Conservation (phyloP, 2,329 filamentous ascomycete genomes). For the Sarocladium strictum region DNA sequence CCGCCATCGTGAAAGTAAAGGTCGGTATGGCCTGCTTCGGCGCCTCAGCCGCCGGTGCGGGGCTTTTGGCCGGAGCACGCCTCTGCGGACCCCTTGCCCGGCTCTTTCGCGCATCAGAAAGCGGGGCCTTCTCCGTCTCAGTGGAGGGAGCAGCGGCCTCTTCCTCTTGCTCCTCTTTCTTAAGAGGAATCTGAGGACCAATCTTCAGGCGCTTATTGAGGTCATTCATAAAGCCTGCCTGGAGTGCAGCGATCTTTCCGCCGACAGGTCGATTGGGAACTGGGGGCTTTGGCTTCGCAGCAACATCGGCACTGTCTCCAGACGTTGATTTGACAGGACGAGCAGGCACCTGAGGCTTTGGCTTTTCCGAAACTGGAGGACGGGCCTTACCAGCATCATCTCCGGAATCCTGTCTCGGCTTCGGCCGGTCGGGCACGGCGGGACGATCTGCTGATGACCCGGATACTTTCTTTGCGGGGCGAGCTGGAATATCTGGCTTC, state of each 20-base stretch:
- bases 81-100: constrained; percentile 82
- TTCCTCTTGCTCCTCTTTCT: constrained; percentile 58
- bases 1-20: constrained; percentile 40
- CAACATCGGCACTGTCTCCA: constrained; percentile 33
- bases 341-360: constrained; percentile 55
- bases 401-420: constrained; percentile 37
- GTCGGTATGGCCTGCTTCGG: constrained; percentile 23
- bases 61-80: constrained; percentile 52
- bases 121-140: constrained; percentile 67
- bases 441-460: constrained; percentile 33
- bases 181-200: constrained; percentile 75
- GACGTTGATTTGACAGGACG: constrained; percentile 51
- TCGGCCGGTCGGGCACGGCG: constrained; percentile 46
- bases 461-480: constrained; percentile 32
- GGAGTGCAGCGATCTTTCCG: constrained; percentile 83
- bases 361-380: constrained; percentile 43
- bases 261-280: constrained; percentile 70
- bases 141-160: constrained; percentile 44
- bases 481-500: constrained; percentile 24
- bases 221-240: constrained; percentile 88
- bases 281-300: constrained; percentile 70
- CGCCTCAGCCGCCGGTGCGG: constrained; percentile 29
- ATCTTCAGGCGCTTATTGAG: constrained; percentile 83
- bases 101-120: constrained; percentile 84
- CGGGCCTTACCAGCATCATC: constrained; percentile 31